Evolutionary conservation across 2,329 filamentous ascomycete species (phyloP), one percentile per base, ranked within the genome.

Genomic region (Phyllosticta ampelicida): DNA sequence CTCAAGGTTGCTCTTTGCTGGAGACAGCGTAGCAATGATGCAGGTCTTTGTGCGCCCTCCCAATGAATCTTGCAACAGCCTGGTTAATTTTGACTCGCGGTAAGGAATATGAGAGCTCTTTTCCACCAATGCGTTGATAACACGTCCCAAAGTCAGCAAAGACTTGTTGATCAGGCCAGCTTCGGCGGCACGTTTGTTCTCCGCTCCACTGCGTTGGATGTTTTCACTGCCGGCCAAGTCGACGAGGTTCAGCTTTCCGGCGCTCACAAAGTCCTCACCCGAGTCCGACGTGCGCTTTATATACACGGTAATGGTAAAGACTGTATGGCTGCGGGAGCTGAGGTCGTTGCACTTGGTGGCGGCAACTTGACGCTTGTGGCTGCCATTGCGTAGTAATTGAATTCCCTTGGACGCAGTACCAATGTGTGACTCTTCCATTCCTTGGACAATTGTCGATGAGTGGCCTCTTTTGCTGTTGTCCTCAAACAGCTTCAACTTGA

Each of bases 301-400:
- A 68, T 91, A 90, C 0, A 91, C 89, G 0, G 92, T 96, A 61
- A 99, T 89, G 8, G 94, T 97, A 69, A 99, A 99, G 20, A 99
- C 87, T 0, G 94, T 99, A 69, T 99, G 95, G 76, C 91, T 96
- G 71, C 94, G 85, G 66, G 91, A 96, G 73, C 91, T 96, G 58
- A 97, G 83, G 66, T 99, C 94, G 71, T 99, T 99, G 81, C 94
- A 99, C 73, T 97, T 97, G n/a, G 94, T 99, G 3, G 95, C 90
- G 5, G 94, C 95, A n/a, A 99, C 94, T 73, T 99, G 94, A 54
- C 94, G 87, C 73, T 91, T 95, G 74, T 94, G 80, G 71, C 90
- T 96, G 62, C 94, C 95, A 62, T 86, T 81, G 65, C 94, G 89
- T 51, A 99, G 81, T 62, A 96, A 80, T 73, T 89, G 87, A 72